Base-by-base conservation (phyloP, 2,329 filamentous ascomycete species). In the Pestalotiopsis sp. region DNA sequence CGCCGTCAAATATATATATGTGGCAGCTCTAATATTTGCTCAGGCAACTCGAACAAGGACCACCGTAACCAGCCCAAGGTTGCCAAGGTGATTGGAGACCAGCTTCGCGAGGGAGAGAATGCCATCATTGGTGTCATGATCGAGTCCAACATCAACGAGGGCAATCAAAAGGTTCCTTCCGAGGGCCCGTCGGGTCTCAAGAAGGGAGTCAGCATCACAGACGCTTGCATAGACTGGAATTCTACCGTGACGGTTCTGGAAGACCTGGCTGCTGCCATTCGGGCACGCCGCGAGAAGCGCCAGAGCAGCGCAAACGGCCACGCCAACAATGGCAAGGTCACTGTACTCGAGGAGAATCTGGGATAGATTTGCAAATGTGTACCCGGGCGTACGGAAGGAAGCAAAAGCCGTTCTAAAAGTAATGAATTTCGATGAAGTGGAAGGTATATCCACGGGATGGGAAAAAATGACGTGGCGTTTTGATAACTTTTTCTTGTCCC, bases 101-200 rank as follows among this genome's bases (percentile, higher is more conserved):
- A 99, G 84, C 87, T 99, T 72, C 90, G 92, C 65, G 91, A 92
- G 72, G 95, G 95, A 69, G 94, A 99, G 84, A 91, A 89, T 69
- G 91, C 90, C 72, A 97, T 99, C 76, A 89, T 98, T 73, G 96
- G 95, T 79, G 94, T 98, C 78, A 99, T 99, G 95, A 97, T 99
- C 76, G 95, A 99, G 86, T 97, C 94, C 78, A 95, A 98, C 84
- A 95, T 98, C 86, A 90, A 95, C 81, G 96, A 97, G 84, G 88
- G 90, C 73, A 94, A 91, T 86, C 92, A 94, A 79, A 97, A 97
- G 85, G 93, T 97, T 1, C 94, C 94, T 0, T 81, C 90, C 1
- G 94, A 97, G 81, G 95, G 95, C 9, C 92, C 92, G 7, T 80
- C 89, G 1, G 92, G 82, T 7, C 86, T 98, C 65, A 93, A 94